These are phyloP conservation scores for Coemansia sp. DNA, from an alignment of 192 early-diverging fungal genomes.

Conservation along the genomic window DNA sequence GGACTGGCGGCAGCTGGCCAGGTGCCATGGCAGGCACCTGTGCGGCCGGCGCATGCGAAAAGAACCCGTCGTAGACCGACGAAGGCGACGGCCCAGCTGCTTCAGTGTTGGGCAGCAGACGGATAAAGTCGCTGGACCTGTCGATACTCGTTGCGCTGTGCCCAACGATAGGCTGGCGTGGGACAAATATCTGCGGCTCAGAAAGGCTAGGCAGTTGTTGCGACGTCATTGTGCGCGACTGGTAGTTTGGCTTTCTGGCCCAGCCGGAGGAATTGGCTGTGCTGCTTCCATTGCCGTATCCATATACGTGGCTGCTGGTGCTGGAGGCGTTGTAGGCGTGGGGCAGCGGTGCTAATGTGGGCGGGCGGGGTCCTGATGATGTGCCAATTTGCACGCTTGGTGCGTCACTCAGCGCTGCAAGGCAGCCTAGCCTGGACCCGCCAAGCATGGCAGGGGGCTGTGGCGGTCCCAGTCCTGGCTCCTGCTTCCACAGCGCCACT, in stretches of 20 bases:
- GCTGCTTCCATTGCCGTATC: not conserved
- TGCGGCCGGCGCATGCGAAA: not conserved
- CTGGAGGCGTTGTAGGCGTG: not conserved
- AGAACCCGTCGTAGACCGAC: not conserved
- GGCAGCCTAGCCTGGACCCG: slow-evolving; percentile 3
- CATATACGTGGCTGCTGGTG: not conserved
- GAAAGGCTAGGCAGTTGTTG: not conserved
- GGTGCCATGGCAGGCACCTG: not conserved
- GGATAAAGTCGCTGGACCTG: slow-evolving; percentile 29
- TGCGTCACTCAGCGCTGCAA: slow-evolving; percentile 3
- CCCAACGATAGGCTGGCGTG: slow-evolving; percentile 26
- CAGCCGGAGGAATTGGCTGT: not conserved
- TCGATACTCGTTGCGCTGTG: slow-evolving; percentile 34
- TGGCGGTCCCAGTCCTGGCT: slow-evolving; percentile 33
- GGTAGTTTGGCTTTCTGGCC: not conserved
- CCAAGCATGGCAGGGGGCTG: not conserved
- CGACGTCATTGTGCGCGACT: not conserved
- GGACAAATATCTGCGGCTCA: slow-evolving; percentile 34
- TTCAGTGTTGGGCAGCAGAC: not conserved
- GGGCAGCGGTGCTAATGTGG: not conserved
- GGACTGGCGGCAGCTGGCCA: not conserved
- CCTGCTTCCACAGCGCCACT: slow-evolving; percentile 31
- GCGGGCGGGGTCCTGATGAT: not conserved
- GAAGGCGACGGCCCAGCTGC: not conserved
- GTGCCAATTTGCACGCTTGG: not conserved